Evolutionary conservation across 1,139 yeast genomes (phyloP).

Genomic region (Zygosaccharomyces pseudobailii): DNA sequence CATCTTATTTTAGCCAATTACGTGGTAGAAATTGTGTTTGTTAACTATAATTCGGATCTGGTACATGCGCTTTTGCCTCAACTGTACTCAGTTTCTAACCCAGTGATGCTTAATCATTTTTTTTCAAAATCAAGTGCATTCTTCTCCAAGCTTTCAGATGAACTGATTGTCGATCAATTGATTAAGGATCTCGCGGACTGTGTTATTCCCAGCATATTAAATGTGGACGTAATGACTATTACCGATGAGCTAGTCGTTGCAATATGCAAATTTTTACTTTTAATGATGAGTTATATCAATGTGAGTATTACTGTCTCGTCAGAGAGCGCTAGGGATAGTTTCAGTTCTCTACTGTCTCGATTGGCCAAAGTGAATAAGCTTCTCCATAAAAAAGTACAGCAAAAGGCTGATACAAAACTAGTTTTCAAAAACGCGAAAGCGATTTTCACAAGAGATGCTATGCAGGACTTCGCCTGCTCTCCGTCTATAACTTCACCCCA

Average conservation of each 20-base stretch:
- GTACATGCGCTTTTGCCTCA: conserved; percentile 25
- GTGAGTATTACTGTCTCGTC: conserved; percentile 18
- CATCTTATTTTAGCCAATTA: conserved; percentile 29
- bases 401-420: conserved; percentile 22
- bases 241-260: conserved; percentile 23
- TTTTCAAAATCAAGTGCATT: conserved; percentile 27
- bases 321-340: conserved; percentile 14
- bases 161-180: conserved; percentile 28
- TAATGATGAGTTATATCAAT: conserved; percentile 18
- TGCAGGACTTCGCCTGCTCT: conserved; percentile 20
- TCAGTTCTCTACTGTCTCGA: conserved; percentile 16
- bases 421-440: conserved; percentile 17
- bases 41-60: conserved; percentile 28
- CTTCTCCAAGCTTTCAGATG: conserved; percentile 26
- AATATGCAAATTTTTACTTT: conserved; percentile 27
- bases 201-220: conserved; percentile 26
- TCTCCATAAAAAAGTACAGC: conserved; percentile 22
- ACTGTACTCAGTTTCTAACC: conserved; percentile 17
- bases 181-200: conserved; percentile 21
- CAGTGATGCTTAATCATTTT: conserved; percentile 24
- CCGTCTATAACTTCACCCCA: conserved; percentile 34
- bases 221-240: conserved; percentile 11
- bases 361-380: conserved; percentile 24
- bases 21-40: conserved; percentile 29
- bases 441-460: conserved; percentile 10